Percentiles rank a stretch among this genome's conserved stretches.
Conservation (phyloP, 306 rosid genomes). For the Acmispon strigosus region DNA sequence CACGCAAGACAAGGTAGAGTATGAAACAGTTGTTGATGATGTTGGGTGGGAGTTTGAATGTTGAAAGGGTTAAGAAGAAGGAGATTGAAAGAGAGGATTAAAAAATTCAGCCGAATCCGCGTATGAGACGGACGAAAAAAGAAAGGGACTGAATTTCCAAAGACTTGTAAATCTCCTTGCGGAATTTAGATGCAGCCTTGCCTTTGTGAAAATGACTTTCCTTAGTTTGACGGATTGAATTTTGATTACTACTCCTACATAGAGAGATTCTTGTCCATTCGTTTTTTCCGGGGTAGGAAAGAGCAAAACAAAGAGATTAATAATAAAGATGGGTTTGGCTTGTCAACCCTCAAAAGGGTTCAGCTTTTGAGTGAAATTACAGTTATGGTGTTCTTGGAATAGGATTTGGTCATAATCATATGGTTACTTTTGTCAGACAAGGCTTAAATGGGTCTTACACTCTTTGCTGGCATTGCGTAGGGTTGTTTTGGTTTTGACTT, state of each 20-base stretch:
- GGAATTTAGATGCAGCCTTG: slow-evolving; percentile 20
- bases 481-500: slow-evolving; percentile 31
- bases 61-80: slow-evolving; percentile 30
- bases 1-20: background rate
- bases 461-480: background rate
- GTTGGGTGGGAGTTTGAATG: slow-evolving; percentile 28
- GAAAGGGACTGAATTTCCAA: slow-evolving; percentile 34
- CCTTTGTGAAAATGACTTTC: slow-evolving; percentile 41
- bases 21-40: slow-evolving; percentile 24
- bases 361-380: slow-evolving; percentile 28
- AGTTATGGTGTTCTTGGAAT: slow-evolving; percentile 4
- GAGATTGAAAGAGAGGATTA: background rate
- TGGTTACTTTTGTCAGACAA: background rate
- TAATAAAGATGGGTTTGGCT: slow-evolving; percentile 1
- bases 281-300: background rate
- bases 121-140: slow-evolving; percentile 12
- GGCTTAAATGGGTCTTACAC: slow-evolving; percentile 5
- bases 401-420: background rate
- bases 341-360: slow-evolving; percentile 14
- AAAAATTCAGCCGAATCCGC: slow-evolving; percentile 40
- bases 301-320: background rate
- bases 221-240: slow-evolving; percentile 37
- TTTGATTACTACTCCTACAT: background rate
- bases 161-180: background rate
- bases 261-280: slow-evolving; percentile 45